Conservation (phyloP, 306 rosid genomes). For the Carpinus viminea region DNA sequence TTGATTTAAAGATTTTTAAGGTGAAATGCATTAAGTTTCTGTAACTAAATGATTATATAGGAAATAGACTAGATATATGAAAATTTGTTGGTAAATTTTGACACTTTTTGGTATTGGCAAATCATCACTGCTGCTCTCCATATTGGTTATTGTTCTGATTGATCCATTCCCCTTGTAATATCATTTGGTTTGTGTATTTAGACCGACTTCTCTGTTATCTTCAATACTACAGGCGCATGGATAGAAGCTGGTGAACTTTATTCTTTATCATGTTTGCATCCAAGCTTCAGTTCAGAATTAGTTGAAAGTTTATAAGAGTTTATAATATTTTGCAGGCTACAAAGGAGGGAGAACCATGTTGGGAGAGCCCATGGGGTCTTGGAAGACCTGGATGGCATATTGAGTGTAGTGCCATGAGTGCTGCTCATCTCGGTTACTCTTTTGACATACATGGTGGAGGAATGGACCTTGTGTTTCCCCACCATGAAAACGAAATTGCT, state of each 20-base stretch:
- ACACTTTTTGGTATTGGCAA: not conserved
- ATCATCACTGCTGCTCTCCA: not conserved
- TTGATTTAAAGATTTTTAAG: not conserved
- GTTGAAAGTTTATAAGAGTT: constrained; percentile 17
- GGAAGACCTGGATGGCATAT: constrained; percentile 99
- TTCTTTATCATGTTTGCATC: not conserved
- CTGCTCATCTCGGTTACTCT: constrained; percentile 76
- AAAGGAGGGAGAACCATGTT: constrained; percentile 93
- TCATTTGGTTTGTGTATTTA: not conserved
- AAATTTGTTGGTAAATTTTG: not conserved
- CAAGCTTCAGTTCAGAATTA: constrained; percentile 18
- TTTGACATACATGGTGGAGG: constrained; percentile 99
- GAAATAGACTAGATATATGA: not conserved
- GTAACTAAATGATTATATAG: not conserved
- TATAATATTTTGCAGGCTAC: constrained; percentile 61
- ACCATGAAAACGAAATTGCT: constrained; percentile 98
- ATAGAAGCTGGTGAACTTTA: not conserved
- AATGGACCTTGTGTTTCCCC: constrained; percentile 95
- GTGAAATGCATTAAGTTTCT: not conserved
- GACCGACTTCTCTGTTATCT: not conserved
- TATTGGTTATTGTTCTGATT: not conserved
- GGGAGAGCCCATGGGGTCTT: constrained; percentile 99
- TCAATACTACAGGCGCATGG: not conserved
- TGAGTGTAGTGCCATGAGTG: constrained; percentile 99
- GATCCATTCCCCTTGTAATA: not conserved